Conservation (phyloP, 116 monocot species). For the Phalaenopsis hybrid region DNA sequence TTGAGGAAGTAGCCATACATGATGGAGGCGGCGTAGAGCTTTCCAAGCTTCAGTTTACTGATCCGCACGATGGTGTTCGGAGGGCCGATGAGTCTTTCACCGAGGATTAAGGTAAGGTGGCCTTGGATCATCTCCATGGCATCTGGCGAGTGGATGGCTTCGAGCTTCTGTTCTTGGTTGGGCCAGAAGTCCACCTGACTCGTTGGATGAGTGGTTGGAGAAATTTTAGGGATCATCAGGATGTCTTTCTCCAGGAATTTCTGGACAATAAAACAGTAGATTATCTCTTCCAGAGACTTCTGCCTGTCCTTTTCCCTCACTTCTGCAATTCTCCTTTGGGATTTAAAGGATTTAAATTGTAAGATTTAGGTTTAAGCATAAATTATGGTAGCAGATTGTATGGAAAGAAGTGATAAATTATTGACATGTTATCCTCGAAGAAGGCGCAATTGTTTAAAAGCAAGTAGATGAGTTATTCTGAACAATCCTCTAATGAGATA, state of each 20-base stretch:
- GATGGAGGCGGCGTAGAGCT: conserved; percentile 94
- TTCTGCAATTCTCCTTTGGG: conserved; percentile 78
- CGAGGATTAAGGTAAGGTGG: conserved; percentile 70
- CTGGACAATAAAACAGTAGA: conserved; percentile 77
- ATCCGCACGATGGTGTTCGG: conserved; percentile 54
- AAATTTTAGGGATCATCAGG: conserved; percentile 59
- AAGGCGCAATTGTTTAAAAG: not conserved
- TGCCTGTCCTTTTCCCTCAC: conserved; percentile 82
- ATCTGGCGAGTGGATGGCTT: conserved; percentile 71
- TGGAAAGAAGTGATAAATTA: not conserved
- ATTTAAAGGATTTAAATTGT: not conserved
- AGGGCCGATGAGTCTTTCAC: conserved; percentile 63
- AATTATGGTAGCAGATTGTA: too few species aligned
- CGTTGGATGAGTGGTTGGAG: conserved; percentile 28
- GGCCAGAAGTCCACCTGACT: conserved; percentile 57
- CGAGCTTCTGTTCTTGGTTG: conserved; percentile 68
- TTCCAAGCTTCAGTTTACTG: conserved; percentile 89
- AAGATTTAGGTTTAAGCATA: not conserved
- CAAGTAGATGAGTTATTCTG: not conserved
- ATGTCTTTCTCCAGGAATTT: conserved; percentile 78
- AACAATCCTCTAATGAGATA: not conserved
- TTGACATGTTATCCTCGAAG: not conserved
- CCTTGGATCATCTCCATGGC: conserved; percentile 87
- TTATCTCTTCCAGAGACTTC: conserved; percentile 68
- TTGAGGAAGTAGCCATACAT: conserved; percentile 99